These are phyloP conservation scores for Pisolithus thermaeus DNA, from an alignment of 1,284 basidiomycete species.

Conservation along the genomic window DNA sequence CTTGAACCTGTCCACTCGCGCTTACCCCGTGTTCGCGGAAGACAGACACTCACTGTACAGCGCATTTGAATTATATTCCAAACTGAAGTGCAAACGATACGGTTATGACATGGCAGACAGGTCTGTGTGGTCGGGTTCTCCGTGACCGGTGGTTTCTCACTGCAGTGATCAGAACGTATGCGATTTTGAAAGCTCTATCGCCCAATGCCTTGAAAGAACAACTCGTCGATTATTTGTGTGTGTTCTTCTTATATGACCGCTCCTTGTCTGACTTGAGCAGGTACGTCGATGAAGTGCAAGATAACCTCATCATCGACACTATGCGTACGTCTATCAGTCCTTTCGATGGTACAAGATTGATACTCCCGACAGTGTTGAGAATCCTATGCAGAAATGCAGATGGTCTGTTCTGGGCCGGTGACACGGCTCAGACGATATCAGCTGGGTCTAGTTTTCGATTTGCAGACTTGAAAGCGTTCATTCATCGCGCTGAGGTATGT, in stretches of 20 bases:
- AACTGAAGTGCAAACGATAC: not conserved
- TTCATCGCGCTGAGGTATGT: constrained; percentile 53
- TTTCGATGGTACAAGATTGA: not conserved
- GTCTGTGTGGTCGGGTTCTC: not conserved
- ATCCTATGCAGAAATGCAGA: constrained; percentile 55
- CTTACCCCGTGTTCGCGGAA: not conserved
- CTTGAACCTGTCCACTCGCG: not conserved
- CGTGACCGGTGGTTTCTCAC: not conserved
- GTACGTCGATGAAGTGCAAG: not conserved
- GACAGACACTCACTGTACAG: not conserved
- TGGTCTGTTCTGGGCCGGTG: constrained; percentile 74
- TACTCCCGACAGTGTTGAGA: constrained; percentile 50
- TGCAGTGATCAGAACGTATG: not conserved
- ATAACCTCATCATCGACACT: not conserved
- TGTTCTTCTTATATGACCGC: not conserved
- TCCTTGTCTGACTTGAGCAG: not conserved
- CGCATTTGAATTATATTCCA: not conserved
- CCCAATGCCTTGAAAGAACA: not conserved
- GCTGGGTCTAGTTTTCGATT: constrained; percentile 69
- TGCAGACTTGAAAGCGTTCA: constrained; percentile 62
- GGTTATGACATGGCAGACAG: not conserved
- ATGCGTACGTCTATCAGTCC: not conserved
- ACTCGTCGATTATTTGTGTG: not conserved
- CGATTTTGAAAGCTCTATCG: not conserved
- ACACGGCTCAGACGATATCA: constrained; percentile 74